Evolutionary conservation across 805 yeast genomes (phyloP).

Genomic region (Huiozyma naganishii): DNA sequence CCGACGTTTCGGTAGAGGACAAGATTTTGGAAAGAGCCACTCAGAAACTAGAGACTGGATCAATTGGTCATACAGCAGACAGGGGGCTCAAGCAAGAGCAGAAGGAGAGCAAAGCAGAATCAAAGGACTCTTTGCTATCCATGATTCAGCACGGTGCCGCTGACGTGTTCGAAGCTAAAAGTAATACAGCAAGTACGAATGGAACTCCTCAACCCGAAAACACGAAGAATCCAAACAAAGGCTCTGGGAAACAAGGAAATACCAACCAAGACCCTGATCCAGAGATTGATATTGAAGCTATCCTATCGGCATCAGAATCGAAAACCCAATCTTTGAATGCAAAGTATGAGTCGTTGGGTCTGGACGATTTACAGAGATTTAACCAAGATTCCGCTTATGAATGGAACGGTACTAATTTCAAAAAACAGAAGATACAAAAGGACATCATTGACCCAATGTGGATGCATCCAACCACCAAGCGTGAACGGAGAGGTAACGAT

Average conservation of each 20-base stretch:
- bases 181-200: constrained; percentile 12
- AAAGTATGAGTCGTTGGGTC: constrained; percentile 55
- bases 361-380: constrained; percentile 71
- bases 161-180: constrained; percentile 35
- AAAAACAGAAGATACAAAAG: constrained; percentile 45
- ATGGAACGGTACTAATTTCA: constrained; percentile 80
- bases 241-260: not conserved
- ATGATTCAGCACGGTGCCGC: constrained; percentile 83
- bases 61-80: constrained; percentile 80
- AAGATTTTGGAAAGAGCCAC: constrained; percentile 75
- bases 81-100: constrained; percentile 25
- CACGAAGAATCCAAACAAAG: not conserved
- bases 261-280: constrained; percentile 22
- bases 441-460: constrained; percentile 48
- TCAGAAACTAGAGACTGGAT: constrained; percentile 65
- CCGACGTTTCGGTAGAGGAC: constrained; percentile 77
- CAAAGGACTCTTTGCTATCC: constrained; percentile 62
- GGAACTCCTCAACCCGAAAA: constrained; percentile 18
- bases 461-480: constrained; percentile 69
- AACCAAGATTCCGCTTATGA: constrained; percentile 68
- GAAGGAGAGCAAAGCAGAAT: constrained; percentile 26
- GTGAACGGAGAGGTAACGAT: constrained; percentile 56
- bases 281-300: constrained; percentile 47
- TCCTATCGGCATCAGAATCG: constrained; percentile 49
- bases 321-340: constrained; percentile 53